Evolutionary conservation across 2,329 filamentous ascomycete genomes (phyloP).

Genomic region (Aureobasidium pullulans): DNA sequence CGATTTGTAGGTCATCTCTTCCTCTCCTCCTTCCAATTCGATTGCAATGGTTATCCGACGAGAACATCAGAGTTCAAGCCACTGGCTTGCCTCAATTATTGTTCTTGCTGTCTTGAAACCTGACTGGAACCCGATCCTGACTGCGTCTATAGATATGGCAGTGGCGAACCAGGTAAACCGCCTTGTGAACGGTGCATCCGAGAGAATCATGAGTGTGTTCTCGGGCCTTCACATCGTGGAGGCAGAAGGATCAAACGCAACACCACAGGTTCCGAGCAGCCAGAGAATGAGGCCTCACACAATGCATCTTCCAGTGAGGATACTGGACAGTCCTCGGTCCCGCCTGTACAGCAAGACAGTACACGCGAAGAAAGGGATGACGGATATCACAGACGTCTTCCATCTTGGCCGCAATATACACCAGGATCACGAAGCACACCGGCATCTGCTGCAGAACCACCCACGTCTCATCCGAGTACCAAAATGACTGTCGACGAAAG

Average conservation of each 20-base stretch:
- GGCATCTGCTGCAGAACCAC: not conserved
- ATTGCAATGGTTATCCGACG: not conserved
- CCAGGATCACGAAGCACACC: not conserved
- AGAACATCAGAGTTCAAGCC: not conserved
- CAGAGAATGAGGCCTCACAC: not conserved
- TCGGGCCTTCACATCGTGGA: constrained; percentile 26
- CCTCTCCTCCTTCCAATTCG: not conserved
- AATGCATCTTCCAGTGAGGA: not conserved
- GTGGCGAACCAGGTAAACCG: constrained; percentile 24
- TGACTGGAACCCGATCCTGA: not conserved
- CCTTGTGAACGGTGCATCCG: constrained; percentile 28
- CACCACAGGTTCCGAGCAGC: constrained; percentile 14
- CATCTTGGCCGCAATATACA: constrained; percentile 2
- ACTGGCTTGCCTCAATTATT: not conserved
- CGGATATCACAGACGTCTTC: not conserved
- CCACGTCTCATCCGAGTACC: not conserved
- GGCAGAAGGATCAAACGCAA: constrained; percentile 25
- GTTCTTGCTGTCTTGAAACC: not conserved
- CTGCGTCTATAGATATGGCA: constrained; percentile 21
- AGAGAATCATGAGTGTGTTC: constrained; percentile 28
- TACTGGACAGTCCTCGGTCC: not conserved
- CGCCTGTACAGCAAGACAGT: not conserved
- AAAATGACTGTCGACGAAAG: constrained; percentile 24
- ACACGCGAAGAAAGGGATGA: not conserved
- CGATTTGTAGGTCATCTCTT: constrained; percentile 24